Percentiles rank a stretch among this genome's conserved stretches.
Evolutionary conservation across 75 land plant species (phyloP).

Genomic region (Picea glauca): DNA sequence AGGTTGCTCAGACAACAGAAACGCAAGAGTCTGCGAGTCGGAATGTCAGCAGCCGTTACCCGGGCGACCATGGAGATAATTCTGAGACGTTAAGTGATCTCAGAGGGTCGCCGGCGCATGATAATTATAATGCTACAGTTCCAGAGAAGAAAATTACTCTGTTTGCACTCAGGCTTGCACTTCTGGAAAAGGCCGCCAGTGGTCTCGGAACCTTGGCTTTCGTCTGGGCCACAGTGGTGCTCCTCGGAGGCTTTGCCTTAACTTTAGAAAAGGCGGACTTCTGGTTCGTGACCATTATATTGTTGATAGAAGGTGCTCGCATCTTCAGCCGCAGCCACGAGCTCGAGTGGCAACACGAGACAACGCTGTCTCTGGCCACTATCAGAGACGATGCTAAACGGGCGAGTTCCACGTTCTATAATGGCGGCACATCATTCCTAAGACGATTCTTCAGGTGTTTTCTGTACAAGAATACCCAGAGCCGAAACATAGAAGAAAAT

Average conservation of each 20-base stretch:
- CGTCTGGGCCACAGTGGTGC: constrained; percentile 94
- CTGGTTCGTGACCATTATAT: constrained; percentile 69
- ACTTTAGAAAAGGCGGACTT: constrained; percentile 58
- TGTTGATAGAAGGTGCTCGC: constrained; percentile 73
- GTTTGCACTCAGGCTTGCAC: constrained; percentile 72
- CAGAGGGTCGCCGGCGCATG: no score
- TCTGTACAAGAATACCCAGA: background rate
- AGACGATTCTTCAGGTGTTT: background rate
- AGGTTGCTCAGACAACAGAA: no score
- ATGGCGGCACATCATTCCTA: background rate
- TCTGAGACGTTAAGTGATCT: constrained; percentile 13
- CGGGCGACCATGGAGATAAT: no score
- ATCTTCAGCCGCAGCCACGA: constrained; percentile 78
- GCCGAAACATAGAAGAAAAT: background rate
- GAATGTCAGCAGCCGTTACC: no score
- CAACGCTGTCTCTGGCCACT: constrained; percentile 39
- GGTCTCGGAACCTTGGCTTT: constrained; percentile 70
- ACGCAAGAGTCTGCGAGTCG: no score
- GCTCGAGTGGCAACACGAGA: constrained; percentile 88
- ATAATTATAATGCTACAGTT: constrained; percentile 2
- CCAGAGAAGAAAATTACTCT: constrained; percentile 84
- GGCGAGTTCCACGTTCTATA: background rate
- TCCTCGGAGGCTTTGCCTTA: constrained; percentile 80
- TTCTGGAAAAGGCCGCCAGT: constrained; percentile 74
- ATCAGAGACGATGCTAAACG: background rate